These are phyloP conservation scores for Oropetium thomaeum DNA, from an alignment of 176 grass and related monocot species.

Conservation along the genomic window DNA sequence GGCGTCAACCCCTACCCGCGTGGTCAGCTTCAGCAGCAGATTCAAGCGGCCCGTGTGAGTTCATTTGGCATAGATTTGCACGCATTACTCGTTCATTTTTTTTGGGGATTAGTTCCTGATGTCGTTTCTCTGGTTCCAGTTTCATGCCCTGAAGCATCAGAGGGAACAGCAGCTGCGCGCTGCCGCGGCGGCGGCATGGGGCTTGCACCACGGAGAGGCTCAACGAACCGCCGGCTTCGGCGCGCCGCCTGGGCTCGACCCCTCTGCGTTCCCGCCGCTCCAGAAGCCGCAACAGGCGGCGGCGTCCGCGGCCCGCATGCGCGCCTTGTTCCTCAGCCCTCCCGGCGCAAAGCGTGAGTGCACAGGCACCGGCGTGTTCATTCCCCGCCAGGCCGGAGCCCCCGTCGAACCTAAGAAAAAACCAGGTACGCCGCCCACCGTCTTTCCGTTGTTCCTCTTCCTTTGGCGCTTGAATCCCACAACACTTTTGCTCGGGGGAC, in stretches of 20 bases:
- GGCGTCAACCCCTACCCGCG: not conserved
- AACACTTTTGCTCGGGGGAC: not conserved
- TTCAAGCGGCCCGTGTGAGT: constrained; percentile 61
- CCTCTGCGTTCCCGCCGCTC: constrained; percentile 55
- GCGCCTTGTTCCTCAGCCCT: constrained; percentile 62
- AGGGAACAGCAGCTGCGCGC: constrained; percentile 44
- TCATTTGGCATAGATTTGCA: not conserved
- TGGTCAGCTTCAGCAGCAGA: constrained; percentile 35
- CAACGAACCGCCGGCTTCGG: not conserved
- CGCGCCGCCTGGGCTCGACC: constrained; percentile 19
- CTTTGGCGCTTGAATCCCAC: not conserved
- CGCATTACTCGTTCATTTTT: not conserved
- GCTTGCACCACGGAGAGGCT: not conserved
- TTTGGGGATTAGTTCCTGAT: not conserved
- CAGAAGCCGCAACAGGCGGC: constrained; percentile 35
- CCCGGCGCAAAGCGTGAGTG: constrained; percentile 60
- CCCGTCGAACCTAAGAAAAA: constrained; percentile 60
- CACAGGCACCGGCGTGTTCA: constrained; percentile 82
- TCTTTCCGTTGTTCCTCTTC: not conserved
- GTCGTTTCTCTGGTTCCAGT: constrained; percentile 28
- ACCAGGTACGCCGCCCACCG: constrained; percentile 29
- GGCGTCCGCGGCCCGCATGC: constrained; percentile 40
- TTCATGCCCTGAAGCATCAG: constrained; percentile 73
- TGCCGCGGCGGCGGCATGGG: constrained; percentile 17
- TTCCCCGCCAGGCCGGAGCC: constrained; percentile 56